Base-by-base conservation (phyloP, 495 filamentous ascomycete species). In the Hypoxylon perforatum region DNA sequence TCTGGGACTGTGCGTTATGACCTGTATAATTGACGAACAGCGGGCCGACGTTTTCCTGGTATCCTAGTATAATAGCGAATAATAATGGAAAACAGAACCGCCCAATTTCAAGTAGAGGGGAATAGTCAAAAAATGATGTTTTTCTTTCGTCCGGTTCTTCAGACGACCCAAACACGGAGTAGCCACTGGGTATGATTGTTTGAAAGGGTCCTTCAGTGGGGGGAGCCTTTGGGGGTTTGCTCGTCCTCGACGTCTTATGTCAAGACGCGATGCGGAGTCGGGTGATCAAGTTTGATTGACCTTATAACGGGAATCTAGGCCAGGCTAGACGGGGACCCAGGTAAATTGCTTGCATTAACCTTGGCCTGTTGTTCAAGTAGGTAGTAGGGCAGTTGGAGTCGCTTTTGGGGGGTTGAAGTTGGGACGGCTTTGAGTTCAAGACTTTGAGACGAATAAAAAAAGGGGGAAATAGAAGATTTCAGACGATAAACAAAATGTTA, bases 261-360 rank as follows among this genome's bases (percentile, higher is more conserved):
- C 45, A 56, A 51, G 47, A 50, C 12, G 57, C 38, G 57, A 69
- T 69, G 66, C 66, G 61, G 66, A 69, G 66, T 69, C 57, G 66
- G 60, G 22, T 69, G 66, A 60, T 65, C 61, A 56, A 52, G 30
- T 33, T 61, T 65, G 52, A 41, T 47, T 69, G 35, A 50, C 30
- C 50, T 60, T 60, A 45, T 44, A 44, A 54, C 19, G 23, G 60
- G 54, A 33, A 46, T 69, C 66, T 69, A 69, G 66, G 61, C 66
- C 64, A 53, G 39, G 61, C 41, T 48, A 52, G 42, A 57, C 39
- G 57, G 42, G 61, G 57, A 63, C 36, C 55, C 48, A 55, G 33
- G 49, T 44, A 17, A 61, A 52, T 60, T 61, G 61, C 50, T 69
- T 61, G 55, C 55, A 59, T 64, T 38, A 46, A 38, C 28, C 54